These are phyloP conservation scores for Botrytis squamosa DNA, from an alignment of 2,329 filamentous ascomycete species.

Conservation along the genomic window DNA sequence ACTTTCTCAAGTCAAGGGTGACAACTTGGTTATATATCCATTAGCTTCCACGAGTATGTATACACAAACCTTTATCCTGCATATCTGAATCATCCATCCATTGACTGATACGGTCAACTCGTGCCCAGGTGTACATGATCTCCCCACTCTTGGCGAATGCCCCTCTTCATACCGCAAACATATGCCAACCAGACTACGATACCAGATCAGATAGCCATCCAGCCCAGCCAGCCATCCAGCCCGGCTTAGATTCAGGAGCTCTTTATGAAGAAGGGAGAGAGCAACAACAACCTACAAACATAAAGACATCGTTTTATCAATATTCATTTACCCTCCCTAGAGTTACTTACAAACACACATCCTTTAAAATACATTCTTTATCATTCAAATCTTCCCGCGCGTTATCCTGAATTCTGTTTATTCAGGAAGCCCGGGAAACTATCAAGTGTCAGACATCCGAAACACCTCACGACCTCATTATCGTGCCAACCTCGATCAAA, in stretches of 20 bases:
- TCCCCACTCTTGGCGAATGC: constrained; percentile 18
- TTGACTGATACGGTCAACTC: background rate
- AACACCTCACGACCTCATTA: constrained; percentile 22
- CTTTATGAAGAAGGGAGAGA: constrained; percentile 14
- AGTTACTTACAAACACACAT: background rate
- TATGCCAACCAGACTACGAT: constrained; percentile 5
- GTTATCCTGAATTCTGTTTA: constrained; percentile 32
- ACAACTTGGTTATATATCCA: background rate
- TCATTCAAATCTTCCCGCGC: constrained; percentile 24
- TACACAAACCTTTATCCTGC: background rate
- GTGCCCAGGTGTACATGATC: constrained; percentile 8
- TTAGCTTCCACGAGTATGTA: background rate
- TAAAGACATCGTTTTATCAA: constrained; percentile 12
- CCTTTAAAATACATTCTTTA: constrained; percentile 1
- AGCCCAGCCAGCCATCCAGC: background rate
- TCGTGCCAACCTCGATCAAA: constrained; percentile 11
- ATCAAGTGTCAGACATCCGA: constrained; percentile 11
- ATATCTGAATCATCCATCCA: background rate
- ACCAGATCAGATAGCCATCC: constrained; percentile 2
- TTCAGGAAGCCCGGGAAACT: constrained; percentile 32
- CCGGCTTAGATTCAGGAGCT: constrained; percentile 20
- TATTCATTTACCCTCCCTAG: background rate
- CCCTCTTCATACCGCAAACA: constrained; percentile 18
- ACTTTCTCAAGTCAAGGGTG: background rate
- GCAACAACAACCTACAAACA: constrained; percentile 19